These are phyloP conservation scores for Linum tenue DNA, from an alignment of 345 rosid genomes.

Conservation along the genomic window DNA sequence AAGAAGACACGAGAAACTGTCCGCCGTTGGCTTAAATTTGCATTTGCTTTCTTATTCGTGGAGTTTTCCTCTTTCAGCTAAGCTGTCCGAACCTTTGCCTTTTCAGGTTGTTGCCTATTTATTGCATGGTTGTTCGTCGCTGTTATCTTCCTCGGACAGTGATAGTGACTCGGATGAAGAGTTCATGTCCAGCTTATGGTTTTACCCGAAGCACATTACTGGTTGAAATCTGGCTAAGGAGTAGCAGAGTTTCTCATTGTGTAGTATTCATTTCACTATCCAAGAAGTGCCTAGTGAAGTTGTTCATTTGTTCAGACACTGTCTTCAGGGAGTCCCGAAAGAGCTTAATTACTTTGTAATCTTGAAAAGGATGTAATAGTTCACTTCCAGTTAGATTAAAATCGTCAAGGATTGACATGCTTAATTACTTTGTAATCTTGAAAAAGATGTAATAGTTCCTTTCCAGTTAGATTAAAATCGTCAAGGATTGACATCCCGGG, in stretches of 20 bases:
- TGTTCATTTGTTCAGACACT: no score
- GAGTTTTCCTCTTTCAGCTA: background rate
- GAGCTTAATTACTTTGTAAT: no score
- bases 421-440: no score
- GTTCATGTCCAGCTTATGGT: conserved; percentile 34
- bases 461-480: no score
- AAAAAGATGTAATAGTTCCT: no score
- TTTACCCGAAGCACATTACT: conserved; percentile 26
- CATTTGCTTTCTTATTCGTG: background rate
- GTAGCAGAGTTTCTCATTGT: background rate
- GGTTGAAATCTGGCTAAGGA: background rate
- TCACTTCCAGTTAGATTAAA: no score
- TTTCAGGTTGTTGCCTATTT: conserved; percentile 46
- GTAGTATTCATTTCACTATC: background rate
- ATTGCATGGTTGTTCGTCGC: conserved; percentile 22
- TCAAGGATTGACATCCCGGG: no score
- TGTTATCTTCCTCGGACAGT: conserved; percentile 34
- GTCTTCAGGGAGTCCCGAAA: no score
- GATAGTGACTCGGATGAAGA: conserved; percentile 45
- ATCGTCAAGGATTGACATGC: no score
- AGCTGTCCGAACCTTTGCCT: background rate
- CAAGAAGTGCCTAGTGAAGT: no score
- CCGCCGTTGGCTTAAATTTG: background rate
- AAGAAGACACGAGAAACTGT: background rate
- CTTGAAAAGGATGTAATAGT: no score